Base-by-base conservation (phyloP, 208 protist species). In the Trypanosoma theileri region DNA sequence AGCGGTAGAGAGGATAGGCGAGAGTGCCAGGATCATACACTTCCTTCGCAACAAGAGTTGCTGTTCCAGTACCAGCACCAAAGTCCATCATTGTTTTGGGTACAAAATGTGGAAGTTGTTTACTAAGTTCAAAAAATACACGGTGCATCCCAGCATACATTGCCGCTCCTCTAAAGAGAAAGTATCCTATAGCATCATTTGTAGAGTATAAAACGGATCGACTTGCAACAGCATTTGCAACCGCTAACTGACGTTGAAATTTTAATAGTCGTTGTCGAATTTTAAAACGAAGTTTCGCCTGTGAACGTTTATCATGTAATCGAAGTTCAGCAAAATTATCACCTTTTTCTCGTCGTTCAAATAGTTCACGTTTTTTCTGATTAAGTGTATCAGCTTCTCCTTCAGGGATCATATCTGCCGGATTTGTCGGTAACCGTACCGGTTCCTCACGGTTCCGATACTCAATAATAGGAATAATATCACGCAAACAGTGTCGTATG, bases 71-170 rank as follows among this genome's bases (percentile, higher is more conserved):
- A 70, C 90, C 90, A 42, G 87, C 74, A 17, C 90, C 90, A 59
- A 93, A 95, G 80, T 95, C 90, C 11, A 95, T 70, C 85, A 95
- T 91, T 13, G 83, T 92, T 65, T 90, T 91, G 17, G 90, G 90
- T 58, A 92, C 85, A 64, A 95, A 95, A 66, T 92, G 85, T 51
- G 90, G 90, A 52, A 95, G 69, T 72, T 86, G 82, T 73, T 95
- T 95, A 61, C 84, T 89, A 26, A 95, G 73, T 65, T 95, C 90
- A 69, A 93, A 93, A 41, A 92, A 86, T 16, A 93, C 83, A 54
- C 90, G 90, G 69, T 95, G 87, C 84, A 92, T 89, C 50, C 82
- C 90, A 12, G 90, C 82, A 79, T 95, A 95, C 87, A 95, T 93
- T 60, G 86, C 85, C 4, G 87, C 83, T 9, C 87, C 90, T 50